Base-by-base conservation (phyloP, 2,329 filamentous ascomycete genomes). In the Cercospora sojina region DNA sequence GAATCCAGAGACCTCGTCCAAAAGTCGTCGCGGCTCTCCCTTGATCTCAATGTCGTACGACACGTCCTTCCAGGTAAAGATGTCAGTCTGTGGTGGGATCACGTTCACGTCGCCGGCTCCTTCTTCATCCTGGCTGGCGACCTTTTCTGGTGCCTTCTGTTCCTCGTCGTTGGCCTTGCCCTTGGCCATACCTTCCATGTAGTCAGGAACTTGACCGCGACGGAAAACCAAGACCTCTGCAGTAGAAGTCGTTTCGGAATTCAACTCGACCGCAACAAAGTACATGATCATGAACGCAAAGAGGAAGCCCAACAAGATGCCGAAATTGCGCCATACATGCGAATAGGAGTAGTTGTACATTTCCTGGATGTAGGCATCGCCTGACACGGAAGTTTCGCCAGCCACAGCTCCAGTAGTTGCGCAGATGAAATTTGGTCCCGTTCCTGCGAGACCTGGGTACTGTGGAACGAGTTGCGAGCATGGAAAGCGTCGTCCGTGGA, bases 141-240 rank as follows among this genome's bases (percentile, higher is more conserved):
- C 71, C 65, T 67, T 76, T 72, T 75, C 74, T 5, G 73, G 69
- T n/a, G 67, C 69, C 5, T 73, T 73, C 20, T 69, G 69, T 58
- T 80, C 80, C 43, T 79, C 77, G 56, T 82, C 79, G 56, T 64
- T 72, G 41, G 59, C 71, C 64, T 66, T 76, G 72, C 64, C 74
- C 74, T 74, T 74, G 53, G 70, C 69, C 38, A 69, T 64, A 23
- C 73, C 68, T 49, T 77, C 74, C 71, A 82, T 68, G 70, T 81
- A 78, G 16, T 74, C 74, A 3, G 80, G 81, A 49, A 82, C 80
- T 66, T 80, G 77, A 6, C 80, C 80, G 23, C 74, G 71, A 23
- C 76, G 70, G 71, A 91, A 92, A 9, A 92, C 87, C 0, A 93
- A 83, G 1, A 88, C 85, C 73, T 93, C 90, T 0, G 88, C 90